Conservation (phyloP, 2,329 filamentous ascomycete genomes). For the Esteya vermicola region DNA sequence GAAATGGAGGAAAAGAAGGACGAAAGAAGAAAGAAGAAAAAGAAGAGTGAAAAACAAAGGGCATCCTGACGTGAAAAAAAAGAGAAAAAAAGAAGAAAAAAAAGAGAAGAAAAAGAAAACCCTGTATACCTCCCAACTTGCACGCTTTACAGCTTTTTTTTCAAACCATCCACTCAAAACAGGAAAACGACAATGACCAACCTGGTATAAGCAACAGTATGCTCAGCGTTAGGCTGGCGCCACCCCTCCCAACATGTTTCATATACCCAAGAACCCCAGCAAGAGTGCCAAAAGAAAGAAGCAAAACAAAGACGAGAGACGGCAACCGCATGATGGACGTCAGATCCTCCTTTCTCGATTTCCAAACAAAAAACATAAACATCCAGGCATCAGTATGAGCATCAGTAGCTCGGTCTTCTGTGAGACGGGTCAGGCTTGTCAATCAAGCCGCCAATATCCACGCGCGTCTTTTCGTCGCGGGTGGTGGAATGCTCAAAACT, state of each 20-base stretch:
- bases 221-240: too few relatives aligned
- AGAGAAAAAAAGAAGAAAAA: background rate
- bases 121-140: background rate
- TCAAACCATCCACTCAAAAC: too few relatives aligned
- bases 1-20: too few relatives aligned
- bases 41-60: background rate
- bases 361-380: background rate
- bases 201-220: too few relatives aligned
- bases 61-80: background rate
- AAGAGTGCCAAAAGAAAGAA: too few relatives aligned
- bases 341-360: too few relatives aligned
- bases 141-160: too few relatives aligned
- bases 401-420: background rate
- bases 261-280: too few relatives aligned
- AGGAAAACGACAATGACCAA: too few relatives aligned
- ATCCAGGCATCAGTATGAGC: background rate
- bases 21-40: background rate
- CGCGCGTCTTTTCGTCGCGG: slow-evolving; percentile 36
- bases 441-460: slow-evolving; percentile 49
- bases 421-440: slow-evolving; percentile 33
- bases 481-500: slow-evolving; percentile 8
- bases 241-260: too few relatives aligned
- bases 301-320: too few relatives aligned
- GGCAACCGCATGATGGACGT: background rate
- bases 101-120: background rate